Base-by-base conservation (phyloP, 768 basidiomycete species). In the Suillus plorans region DNA sequence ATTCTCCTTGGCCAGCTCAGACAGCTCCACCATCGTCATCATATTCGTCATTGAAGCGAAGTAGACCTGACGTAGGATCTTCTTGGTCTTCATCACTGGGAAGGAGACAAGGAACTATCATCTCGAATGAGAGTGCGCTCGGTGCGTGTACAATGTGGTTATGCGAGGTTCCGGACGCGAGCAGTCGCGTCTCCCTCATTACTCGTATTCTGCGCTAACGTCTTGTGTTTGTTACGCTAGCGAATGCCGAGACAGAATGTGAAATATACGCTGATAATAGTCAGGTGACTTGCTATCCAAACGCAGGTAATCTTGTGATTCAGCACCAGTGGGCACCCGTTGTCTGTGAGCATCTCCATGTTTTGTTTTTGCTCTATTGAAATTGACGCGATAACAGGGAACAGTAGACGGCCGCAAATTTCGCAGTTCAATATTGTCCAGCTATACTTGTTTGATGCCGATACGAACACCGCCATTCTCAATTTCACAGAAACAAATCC, bases 271-370 rank as follows among this genome's bases (percentile, higher is more conserved):
- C 88, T 28, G 86, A 86, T 66, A 95, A 95, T 79, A 76, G 85
- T 57, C 80, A 92, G 66, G 82, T 88, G 50, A 91, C 93, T 9
- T 96, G 95, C 74, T 95, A 83, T 72, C 95, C 95, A 12, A 80
- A 79, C 0, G 58, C 75, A 9, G 77, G 82, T 64, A 85, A 85
- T 25, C 66, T 79, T 31, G 80, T 95, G 66, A 75, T 83, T n/a
- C 94, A 97, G 76, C 84, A 89, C 71, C 76, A 90, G 58, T 92
- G 86, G 82, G 86, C 88, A 5, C 84, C 87, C 44, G 89, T 94
- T 72, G 86, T 94, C 72, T 95, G 94, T 92, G 72, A 75, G 91
- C 89, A 63, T 57, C 36, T 66, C 65, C 7, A 70, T 49, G 50
- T 64, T 66, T 42, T 67, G n/a, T 44, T 62, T 10, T 14, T 14